These are phyloP conservation scores for Termitomyces sp. DNA, from an alignment of 768 basidiomycete species.

Conservation along the genomic window DNA sequence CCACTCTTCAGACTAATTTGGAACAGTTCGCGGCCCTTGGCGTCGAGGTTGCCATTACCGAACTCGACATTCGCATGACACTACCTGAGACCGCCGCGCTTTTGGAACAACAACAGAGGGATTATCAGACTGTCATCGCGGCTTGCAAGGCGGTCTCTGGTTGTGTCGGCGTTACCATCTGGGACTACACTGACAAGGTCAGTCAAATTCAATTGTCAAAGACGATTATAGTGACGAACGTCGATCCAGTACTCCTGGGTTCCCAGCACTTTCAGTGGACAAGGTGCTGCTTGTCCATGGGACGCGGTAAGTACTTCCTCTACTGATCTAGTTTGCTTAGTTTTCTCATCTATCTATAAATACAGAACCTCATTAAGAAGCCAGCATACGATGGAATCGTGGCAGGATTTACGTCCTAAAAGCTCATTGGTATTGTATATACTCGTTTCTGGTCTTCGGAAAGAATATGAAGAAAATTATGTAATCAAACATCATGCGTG, in stretches of 20 bases:
- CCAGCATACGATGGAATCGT: constrained; percentile 43
- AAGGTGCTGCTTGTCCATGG: constrained; percentile 29
- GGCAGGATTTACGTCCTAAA: constrained; percentile 20
- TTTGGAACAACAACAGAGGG: constrained; percentile 47
- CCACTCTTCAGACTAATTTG: constrained; percentile 40
- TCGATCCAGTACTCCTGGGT: constrained; percentile 31
- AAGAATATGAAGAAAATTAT: neutral
- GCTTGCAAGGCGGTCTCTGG: constrained; percentile 41
- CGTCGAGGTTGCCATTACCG: constrained; percentile 63
- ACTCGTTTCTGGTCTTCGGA: neutral
- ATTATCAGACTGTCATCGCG: constrained; percentile 48
- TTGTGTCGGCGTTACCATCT: constrained; percentile 40
- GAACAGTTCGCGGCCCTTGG: constrained; percentile 52
- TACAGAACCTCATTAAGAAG: constrained; percentile 32
- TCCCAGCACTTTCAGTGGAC: constrained; percentile 30
- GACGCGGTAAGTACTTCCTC: constrained; percentile 2
- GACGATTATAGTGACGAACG: neutral
- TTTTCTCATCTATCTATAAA: constrained; percentile 19
- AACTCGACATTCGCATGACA: constrained; percentile 60
- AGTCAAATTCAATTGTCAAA: neutral
- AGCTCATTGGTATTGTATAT: neutral
- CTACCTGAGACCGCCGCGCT: constrained; percentile 44
- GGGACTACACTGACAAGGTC: constrained; percentile 40
- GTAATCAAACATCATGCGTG: neutral
- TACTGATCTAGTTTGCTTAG: neutral